Base-by-base conservation (phyloP, 768 basidiomycete genomes). In the Termitomyces sp. region DNA sequence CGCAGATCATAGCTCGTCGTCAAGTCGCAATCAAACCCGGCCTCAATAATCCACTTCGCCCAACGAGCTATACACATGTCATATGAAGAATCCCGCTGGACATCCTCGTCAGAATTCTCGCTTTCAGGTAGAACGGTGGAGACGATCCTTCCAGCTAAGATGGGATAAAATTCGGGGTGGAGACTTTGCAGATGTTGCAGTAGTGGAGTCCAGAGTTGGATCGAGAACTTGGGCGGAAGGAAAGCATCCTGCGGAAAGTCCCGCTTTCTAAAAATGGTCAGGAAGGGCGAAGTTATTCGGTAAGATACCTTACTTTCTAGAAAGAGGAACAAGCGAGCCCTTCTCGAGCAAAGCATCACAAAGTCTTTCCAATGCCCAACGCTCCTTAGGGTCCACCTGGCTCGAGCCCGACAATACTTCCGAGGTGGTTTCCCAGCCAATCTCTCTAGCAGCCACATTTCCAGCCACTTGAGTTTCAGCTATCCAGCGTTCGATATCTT, bases 271-370 rank as follows among this genome's bases (percentile, higher is more conserved):
- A 36, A 36, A 53, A 18, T 39, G 44, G 63, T 64, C 77, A 16
- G 78, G 75, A 76, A 18, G 13, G 35, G 7, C 23, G 16, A 36
- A 18, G 3, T 13, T 48, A 16, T 25, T 36, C 2, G 5, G 23
- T 12, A 23, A 49, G 23, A 25, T 25, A 45, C 18, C 80, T 58
- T 59, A 95, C 96, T 86, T 94, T 72, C 85, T 90, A 1, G 92
- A 88, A 2, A 89, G 60, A 7, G 96, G 94, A 3, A 98, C 86
- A 7, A 98, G 72, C 10, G 76, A 82, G 10, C 93, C 93, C 56
- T 79, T 82, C 53, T 83, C 84, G 46, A 90, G 60, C 12, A 98
- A 71, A 0, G 70, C 78, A 44, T 86, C 82, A 52, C 84, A 86
- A 2, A 98, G 68, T 33, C 70, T 69, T 50, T 90, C 87, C 40